Evolutionary conservation across 192 early-diverging fungal genomes (phyloP), one percentile per base, ranked within the genome.

Genomic region (Rhizophagus sp.): DNA sequence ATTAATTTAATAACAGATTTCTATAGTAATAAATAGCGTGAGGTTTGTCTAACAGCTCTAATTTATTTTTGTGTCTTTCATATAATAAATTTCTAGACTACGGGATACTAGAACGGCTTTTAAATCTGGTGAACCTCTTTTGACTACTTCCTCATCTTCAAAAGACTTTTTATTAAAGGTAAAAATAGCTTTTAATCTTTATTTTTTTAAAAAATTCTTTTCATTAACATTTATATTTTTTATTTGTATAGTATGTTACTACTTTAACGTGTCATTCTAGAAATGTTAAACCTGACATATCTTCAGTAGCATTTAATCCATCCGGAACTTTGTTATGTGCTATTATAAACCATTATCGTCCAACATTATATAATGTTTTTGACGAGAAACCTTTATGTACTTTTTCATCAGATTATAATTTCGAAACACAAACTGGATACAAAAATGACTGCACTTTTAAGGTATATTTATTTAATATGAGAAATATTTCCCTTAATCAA

Each of bases 51-150:
- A 30, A 30, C 30, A 30, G 0, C 30, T 30, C 30, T 30, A 30
- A 30, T 30, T 30, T 30, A 30, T 30, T 30, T 30, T 30, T 30
- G 30, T 30, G 30, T 30, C 30, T 30, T 30, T 30, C 30, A 30
- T 30, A 47, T 47, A 47, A 62, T 62, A 24, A n/a, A 62, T 19
- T n/a, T 62, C 1, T 24, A 65, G 64, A 65, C 30, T 65, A 25
- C 30, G 64, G 30, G 64, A 65, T 65, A 65, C 27, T 27, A 65
- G 64, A 65, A 65, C 24, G 27, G 64, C 64, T 65, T 65, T 65
- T 65, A 65, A 30, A 3, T 27, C 52, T 22, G 19, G 52, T 22
- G 52, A 57, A 22, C 19, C 52, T 57, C 52, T 22, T 22, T 57
- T 57, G 5, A 57, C 52, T 6, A 57, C 52, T 22, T 57, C 4